phyloP scores from a whole-genome alignment of 2,329 filamentous ascomycete species.

The Onygena corvina region DNA sequence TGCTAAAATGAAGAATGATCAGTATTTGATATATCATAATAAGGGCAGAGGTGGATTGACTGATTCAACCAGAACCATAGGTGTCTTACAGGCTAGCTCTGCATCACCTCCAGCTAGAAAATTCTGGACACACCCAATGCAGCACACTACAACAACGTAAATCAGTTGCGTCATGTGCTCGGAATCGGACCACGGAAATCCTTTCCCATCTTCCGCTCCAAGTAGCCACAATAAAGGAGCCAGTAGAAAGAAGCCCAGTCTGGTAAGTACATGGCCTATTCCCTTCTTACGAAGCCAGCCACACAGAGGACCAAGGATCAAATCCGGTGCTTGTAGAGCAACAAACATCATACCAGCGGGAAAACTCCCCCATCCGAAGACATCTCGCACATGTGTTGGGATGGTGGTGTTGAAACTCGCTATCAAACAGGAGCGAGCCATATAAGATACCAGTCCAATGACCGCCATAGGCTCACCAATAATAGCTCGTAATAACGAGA shows the following conservation, averaged over 20 bases:
- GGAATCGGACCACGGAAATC: background rate
- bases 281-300: background rate
- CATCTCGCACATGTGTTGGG: conserved; percentile 1
- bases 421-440: background rate
- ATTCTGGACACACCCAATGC: background rate
- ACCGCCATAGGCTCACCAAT: background rate
- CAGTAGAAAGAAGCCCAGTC: conserved; percentile 1
- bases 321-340: background rate
- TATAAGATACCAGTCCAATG: conserved; percentile 1
- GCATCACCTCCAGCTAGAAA: background rate
- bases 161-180: background rate
- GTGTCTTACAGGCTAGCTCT: background rate
- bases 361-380: background rate
- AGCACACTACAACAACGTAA: background rate
- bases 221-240: background rate
- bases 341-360: conserved; percentile 1
- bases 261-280: background rate
- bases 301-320: background rate
- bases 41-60: background rate
- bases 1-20: background rate
- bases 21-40: background rate
- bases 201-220: background rate
- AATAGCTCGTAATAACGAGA: background rate
- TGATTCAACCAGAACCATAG: no score
- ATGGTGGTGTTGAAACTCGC: conserved; percentile 4